Evolutionary conservation across 345 rosid genomes (phyloP), one percentile per base, ranked within the genome.

Genomic region (Sisymbrium altissimum): DNA sequence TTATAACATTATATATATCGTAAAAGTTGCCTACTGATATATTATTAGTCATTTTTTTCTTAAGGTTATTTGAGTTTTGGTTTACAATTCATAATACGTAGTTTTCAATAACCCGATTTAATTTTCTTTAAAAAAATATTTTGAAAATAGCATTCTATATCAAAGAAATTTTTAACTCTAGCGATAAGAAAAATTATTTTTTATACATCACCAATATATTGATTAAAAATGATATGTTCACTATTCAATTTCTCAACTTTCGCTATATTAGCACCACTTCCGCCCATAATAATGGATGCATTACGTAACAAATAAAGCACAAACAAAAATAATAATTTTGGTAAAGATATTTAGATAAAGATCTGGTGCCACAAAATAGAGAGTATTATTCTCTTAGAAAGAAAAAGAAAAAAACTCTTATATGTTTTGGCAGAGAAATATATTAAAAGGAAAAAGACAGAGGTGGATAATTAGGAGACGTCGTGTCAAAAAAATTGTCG

Each of bases 401-500:
- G 5, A 17, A 7, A 19, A 44, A 33, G 45, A 45, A 66, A 45
- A 66, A 74, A 58, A 3, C 25, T n/a, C 39, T 45, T 11, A 39
- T 39, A 8, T 54, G 66, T 45, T 66, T 66, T 59, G 60, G 63
- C 54, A 75, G 74, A 75, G 8, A 69, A 68, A 62, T 17, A 70
- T 4, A 32, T 33, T 11, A 1, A 45, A 35, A 15, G 43, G 41
- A 64, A 66, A 68, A 55, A 46, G 71, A 70, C 54, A 58, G 71
- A 39, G 66, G 54, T 70, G 75, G 74, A 70, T 70, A 63, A 77
- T 70, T 64, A 77, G 80, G 76, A 77, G 66, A 77, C 45, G 80
- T 77, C 80, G 72, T 56, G 76, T 77, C 80, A 63, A 55, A 35
- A 61, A 76, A 44, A 41, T 63, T 76, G 80, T 76, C 80, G 71